Conservation (phyloP, 2,329 filamentous ascomycete genomes). For the Ceratocystis cacaofunesta region DNA sequence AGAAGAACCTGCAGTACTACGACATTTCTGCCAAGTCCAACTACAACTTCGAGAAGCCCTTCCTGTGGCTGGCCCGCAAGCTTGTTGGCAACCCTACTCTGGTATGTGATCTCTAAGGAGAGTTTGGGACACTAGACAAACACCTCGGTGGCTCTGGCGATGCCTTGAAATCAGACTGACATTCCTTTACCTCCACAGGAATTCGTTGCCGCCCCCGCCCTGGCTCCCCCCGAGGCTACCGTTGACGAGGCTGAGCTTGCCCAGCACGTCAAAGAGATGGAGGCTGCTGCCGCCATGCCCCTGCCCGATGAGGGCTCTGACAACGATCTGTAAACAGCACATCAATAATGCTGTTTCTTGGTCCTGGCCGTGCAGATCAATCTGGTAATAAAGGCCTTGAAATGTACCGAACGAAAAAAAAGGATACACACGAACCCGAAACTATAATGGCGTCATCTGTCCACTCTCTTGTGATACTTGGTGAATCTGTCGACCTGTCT, state of each 20-base stretch:
- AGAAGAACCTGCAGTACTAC: conserved; percentile 99
- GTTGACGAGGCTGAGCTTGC: conserved; percentile 73
- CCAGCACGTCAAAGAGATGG: conserved; percentile 81
- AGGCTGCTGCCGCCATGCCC: conserved; percentile 61
- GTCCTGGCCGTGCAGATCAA: conserved; percentile 13
- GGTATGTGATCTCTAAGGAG: conserved; percentile 35
- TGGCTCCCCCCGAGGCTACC: conserved; percentile 81
- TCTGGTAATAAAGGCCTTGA: conserved; percentile 16
- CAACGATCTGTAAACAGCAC: conserved; percentile 41
- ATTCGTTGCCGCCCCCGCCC: conserved; percentile 87
- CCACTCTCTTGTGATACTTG: conserved; percentile 11
- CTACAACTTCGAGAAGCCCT: conserved; percentile 99
- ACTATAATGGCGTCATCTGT: conserved; percentile 2
- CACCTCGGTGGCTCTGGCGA: background rate
- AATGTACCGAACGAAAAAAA: conserved; percentile 16
- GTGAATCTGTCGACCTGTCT: conserved; percentile 12
- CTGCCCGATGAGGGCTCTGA: conserved; percentile 91
- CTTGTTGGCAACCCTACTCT: conserved; percentile 83
- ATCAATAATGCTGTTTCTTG: conserved; percentile 13
- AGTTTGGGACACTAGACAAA: background rate
- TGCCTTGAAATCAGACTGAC: background rate
- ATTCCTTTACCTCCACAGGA: conserved; percentile 40
- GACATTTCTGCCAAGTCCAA: conserved; percentile 99
- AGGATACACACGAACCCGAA: conserved; percentile 1
- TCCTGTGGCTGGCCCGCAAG: conserved; percentile 98